Evolutionary conservation across 805 yeast genomes (phyloP), one percentile per base, ranked within the genome.

Genomic region (Nakazawaea siamensis): DNA sequence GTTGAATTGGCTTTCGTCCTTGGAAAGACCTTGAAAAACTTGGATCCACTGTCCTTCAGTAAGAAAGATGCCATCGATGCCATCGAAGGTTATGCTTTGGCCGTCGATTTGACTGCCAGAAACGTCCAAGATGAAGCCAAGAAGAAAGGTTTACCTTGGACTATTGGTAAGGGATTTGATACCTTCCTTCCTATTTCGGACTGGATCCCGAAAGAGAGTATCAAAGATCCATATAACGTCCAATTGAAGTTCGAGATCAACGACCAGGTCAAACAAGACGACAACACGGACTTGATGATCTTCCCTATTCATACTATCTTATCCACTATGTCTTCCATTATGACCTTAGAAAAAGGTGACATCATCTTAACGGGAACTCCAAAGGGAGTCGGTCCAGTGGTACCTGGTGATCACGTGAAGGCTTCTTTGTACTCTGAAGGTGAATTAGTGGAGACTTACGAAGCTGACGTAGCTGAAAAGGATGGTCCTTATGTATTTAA

Each of bases 41-140:
- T 80, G 37, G 65, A 77, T 17, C 71, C 78, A 1, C 61, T 52
- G 3, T 50, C 58, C 0, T 83, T 85, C 52, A 62, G 73, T 3
- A 68, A 72, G 6, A 51, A 70, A 31, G 84, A 85, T 34, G 94
- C 95, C 2, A 50, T 80, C 33, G 83, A 82, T 34, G 66, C 85
- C 11, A 83, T 92, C 45, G 81, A 71, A 4, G 97, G 97, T 10
- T 86, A 88, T 50, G 83, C 94, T 1, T 64, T 92, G 42, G 88
- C 97, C 0, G 72, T 92, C 31, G 99, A 92, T 55, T 68, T 92
- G 70, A 92, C 98, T 6, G 97, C 95, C 0, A 73, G 99, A 55
- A 86, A 88, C 50, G 94, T 92, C 20, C 99, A 92, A 60, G 88
- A 82, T 50, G 95, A 78, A 49, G 96, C 96, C 24, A 92, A 92